phyloP scores from a whole-genome alignment of 305 asterid species.

The Fraxinus dipetala region DNA sequence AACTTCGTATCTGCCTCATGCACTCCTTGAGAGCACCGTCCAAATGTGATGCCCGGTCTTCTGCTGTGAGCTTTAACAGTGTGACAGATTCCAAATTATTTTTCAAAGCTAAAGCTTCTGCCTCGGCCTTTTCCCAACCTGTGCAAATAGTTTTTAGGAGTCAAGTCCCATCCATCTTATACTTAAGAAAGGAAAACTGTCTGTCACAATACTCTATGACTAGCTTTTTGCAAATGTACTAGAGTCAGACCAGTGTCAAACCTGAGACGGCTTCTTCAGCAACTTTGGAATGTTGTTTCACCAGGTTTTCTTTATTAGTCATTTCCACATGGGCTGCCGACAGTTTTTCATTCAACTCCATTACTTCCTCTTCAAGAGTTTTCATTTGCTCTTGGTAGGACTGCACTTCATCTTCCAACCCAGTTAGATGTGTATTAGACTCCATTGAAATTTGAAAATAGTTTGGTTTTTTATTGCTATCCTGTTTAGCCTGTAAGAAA shows the following conservation, averaged over 20 bases:
- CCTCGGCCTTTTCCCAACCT: constrained; percentile 99
- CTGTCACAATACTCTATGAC: background rate
- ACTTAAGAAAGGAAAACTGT: background rate
- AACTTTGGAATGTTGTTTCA: constrained; percentile 92
- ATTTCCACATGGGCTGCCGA: constrained; percentile 68
- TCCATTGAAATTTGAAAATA: constrained; percentile 92
- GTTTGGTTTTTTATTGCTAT: constrained; percentile 63
- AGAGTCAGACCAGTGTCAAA: constrained; percentile 24
- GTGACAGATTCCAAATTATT: constrained; percentile 90
- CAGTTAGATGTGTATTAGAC: constrained; percentile 85
- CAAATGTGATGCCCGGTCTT: constrained; percentile 80
- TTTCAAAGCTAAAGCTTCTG: constrained; percentile 82
- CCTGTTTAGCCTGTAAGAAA: constrained; percentile 53
- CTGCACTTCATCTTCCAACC: constrained; percentile 91
- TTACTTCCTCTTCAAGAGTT: constrained; percentile 63
- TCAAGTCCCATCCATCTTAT: constrained; percentile 19
- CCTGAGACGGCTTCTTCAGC: constrained; percentile 99
- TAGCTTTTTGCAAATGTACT: background rate
- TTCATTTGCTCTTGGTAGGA: constrained; percentile 54
- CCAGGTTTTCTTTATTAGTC: constrained; percentile 74
- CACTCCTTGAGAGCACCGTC: constrained; percentile 97
- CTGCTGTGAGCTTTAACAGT: constrained; percentile 83
- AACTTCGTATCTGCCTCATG: constrained; percentile 83
- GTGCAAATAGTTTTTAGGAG: constrained; percentile 26
- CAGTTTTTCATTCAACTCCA: constrained; percentile 72